Evolutionary conservation across 2,329 filamentous ascomycete species (phyloP), one percentile per base, ranked within the genome.

Genomic region (Colletotrichum salicis): DNA sequence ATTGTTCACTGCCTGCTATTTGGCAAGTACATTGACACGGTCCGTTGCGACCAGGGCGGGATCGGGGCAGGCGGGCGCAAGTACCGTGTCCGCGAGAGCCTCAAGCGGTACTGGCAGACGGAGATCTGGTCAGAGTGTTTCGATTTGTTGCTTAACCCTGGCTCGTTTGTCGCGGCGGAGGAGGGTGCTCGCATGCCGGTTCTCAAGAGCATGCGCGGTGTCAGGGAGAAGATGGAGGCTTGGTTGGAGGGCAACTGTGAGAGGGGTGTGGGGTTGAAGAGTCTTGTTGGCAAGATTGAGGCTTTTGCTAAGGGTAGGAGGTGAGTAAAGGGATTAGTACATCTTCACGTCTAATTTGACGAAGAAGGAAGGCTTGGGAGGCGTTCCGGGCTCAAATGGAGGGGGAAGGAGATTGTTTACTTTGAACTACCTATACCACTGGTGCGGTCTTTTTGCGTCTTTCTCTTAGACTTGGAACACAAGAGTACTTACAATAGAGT

Each of bases 51-150:
- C 76, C 81, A 84, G 33, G 87, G 86, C 19, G 87, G 86, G 1
- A 82, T 92, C 2, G 89, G 88, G n/a, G 85, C 82, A 11, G 19
- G 41, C 8, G 89, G 87, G 1, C 91, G 93, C 78, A 91, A 87
- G 59, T 98, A 97, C 83, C 90, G 88, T 74, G 91, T 98, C 75
- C 89, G 92, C 63, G 96, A 98, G 82, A 89, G 86, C 15, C 83
- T 98, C 72, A 99, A 99, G 85, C 85, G 96, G 56, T 99, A 99
- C 83, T 99, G 96, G 96, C 95, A 98, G 85, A 93, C 91, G 60
- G 95, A 97, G 61, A 90, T 98, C 56, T 99, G 96, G 96, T 83
- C 80, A 2, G 91, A 93, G 72, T 91, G 93, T 59, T 97, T 99
- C 80, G 93, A 95, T 75, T 77, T 98, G 70, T 83, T 98, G 75